Evolutionary conservation across 2,329 filamentous ascomycete genomes (phyloP).

Genomic region (Coniochaeta hoffmannii): DNA sequence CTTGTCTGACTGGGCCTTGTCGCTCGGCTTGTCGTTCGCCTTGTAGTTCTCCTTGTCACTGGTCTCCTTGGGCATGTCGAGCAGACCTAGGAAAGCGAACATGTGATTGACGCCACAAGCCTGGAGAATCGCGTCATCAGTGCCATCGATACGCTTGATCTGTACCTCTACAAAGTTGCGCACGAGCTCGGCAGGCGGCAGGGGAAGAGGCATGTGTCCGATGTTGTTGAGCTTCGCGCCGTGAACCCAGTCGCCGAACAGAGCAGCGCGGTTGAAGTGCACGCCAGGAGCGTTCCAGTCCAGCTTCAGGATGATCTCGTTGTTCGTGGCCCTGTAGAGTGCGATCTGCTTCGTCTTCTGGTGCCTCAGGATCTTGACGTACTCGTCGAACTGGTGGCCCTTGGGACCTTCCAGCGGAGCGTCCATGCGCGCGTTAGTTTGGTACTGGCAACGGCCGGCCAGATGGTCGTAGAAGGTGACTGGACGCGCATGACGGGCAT

Average conservation of each 20-base stretch:
- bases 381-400: neutral
- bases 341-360: neutral
- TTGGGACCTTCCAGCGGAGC: neutral
- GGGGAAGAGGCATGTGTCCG: neutral
- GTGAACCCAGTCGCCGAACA: neutral
- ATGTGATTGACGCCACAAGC: conserved; percentile 7
- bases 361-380: neutral
- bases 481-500: too few species aligned
- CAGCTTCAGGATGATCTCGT: neutral
- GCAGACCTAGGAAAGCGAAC: neutral
- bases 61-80: neutral
- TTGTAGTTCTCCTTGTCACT: neutral
- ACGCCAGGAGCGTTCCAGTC: neutral
- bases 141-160: conserved; percentile 15
- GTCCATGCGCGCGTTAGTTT: neutral
- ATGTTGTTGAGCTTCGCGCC: neutral
- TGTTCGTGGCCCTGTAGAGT: neutral
- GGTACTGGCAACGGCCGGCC: too few species aligned
- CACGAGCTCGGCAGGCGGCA: neutral
- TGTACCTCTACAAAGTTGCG: conserved; percentile 13
- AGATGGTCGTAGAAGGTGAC: neutral
- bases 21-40: too few species aligned
- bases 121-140: conserved; percentile 7
- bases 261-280: neutral
- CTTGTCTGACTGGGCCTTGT: too few species aligned